Base-by-base conservation (phyloP, 192 early-diverging fungal species). In the Entomortierella lignicola region DNA sequence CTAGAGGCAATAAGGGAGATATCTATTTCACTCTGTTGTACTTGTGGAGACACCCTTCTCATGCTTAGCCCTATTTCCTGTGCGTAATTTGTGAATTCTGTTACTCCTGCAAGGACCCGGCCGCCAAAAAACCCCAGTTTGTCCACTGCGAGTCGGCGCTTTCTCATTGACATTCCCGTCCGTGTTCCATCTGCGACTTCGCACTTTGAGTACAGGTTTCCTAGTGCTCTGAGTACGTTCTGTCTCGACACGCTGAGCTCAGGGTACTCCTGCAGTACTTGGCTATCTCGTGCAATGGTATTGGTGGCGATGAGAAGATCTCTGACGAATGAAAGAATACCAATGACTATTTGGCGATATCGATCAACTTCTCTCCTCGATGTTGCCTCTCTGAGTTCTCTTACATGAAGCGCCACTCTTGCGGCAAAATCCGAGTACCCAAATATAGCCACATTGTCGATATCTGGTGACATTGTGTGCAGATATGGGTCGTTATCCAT, bases 181-280 rank as follows among this genome's bases (percentile, higher is more conserved):
- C 70, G 75, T 2, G 75, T 65, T 30, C 75, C 75, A 50, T 79
- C 65, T 2, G 75, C 75, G 0, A 79, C 68, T 20, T 62, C 42
- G 29, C 75, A 70, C 31, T 79, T 79, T 3, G 75, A 69, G 23
- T 79, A 69, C 2, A 79, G 25, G 12, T 79, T 79, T 34, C 75
- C 75, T 7, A 79, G 50, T 17, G 67, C 75, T 2, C 75, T 32
- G n/a, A 79, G 63, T 31, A 79, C 70, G 12, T 58, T n/a, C 17
- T 55, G 60, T 25, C 75, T 57, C 32, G 67, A 70, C 32, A 41
- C 30, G 2, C 61, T 61, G 21, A 79, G 51, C 31, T 69, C 75
- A 27, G 75, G 75, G 51, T 79, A 79, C 10, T 34, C 37, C 41
- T 29, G n/a, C 30, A 79, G 42, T 31, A 79, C 60, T 5, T 69